Evolutionary conservation across 1,139 yeast species (phyloP), one percentile per base, ranked within the genome.

Genomic region (Protomyces pachydermus): DNA sequence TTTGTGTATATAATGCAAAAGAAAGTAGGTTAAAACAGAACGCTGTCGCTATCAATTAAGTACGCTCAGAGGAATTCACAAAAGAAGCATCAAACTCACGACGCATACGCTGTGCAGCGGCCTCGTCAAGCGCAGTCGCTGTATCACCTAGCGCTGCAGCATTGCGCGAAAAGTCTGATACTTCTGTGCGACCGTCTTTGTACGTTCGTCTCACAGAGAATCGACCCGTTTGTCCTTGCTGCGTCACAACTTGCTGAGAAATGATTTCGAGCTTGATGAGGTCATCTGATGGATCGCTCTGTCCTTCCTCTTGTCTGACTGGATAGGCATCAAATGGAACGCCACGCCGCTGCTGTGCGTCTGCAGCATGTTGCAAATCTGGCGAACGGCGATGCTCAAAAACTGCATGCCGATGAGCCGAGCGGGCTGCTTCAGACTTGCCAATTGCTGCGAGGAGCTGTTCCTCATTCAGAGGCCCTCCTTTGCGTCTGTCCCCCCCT

Each of bases 321-420:
- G 55, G 48, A n/a, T 52, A 52, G 5, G 62, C 56, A 34, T 58
- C 62, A 42, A 58, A 58, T 4, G 62, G 56, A 6, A 58, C 62
- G 6, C 62, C 62, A n/a, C 62, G 62, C 14, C 62, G 16, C 45
- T 58, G 62, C 25, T 58, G 62, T 32, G 42, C 56, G 6, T 58
- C 62, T 10, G 62, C 56, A 58, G 62, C 62, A 16, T 58, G 16
- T n/a, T 52, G 51, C 18, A 58, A 28, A 23, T 32, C 18, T 9
- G 28, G 18, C 25, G 48, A 16, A 10, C 48, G 20, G 23, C 48
- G 48, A 42, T 42, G 20, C 48, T 42, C 48, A 20, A 42, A 42
- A 14, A 42, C 48, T n/a, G 48, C 48, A 16, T 42, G 25, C 5
- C 48, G 20, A 5, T 42, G 48, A 6, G 48, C 48, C 14, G 48